Percentiles rank a stretch among this genome's conserved stretches.
Evolutionary conservation across 345 rosid species (phyloP).

Genomic region (Gossypium anomalum): DNA sequence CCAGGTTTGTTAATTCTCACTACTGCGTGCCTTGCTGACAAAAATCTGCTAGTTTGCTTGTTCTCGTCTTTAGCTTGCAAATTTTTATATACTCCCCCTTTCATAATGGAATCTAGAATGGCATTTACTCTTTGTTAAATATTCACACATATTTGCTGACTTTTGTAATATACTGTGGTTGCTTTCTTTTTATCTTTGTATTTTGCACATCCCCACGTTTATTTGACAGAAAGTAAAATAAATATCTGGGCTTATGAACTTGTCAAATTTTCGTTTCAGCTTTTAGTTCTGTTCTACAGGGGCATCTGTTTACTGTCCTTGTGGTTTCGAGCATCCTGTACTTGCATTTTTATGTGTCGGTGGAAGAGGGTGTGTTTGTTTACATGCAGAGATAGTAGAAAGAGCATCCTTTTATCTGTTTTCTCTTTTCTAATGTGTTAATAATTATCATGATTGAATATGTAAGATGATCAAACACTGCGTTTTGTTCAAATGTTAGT

Average conservation of each 20-base stretch:
- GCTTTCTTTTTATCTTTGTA: neutral
- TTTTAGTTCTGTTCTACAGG: neutral
- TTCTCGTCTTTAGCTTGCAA: neutral
- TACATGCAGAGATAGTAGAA: neutral
- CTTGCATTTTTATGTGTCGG: neutral
- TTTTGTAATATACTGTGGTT: neutral
- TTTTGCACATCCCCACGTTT: neutral
- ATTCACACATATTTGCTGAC: neutral
- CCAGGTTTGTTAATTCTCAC: slow-evolving; percentile 49
- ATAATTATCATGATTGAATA: neutral
- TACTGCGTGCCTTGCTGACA: neutral
- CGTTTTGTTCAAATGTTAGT: neutral
- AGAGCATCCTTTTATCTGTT: neutral
- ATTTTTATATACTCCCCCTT: neutral
- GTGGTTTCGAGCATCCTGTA: neutral
- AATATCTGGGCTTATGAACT: neutral
- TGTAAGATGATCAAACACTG: neutral
- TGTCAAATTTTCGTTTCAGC: neutral
- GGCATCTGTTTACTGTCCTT: neutral
- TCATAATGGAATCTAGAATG: neutral
- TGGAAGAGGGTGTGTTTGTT: neutral
- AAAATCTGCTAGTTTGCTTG: neutral
- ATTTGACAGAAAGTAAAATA: neutral
- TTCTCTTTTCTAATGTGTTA: neutral
- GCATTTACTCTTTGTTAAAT: neutral